A percentile compares a stretch with the other conserved stretches of the same genome.
phyloP scores from a whole-genome alignment of 2,329 filamentous ascomycete genomes.

The Aspergillus pseudoterreus region DNA sequence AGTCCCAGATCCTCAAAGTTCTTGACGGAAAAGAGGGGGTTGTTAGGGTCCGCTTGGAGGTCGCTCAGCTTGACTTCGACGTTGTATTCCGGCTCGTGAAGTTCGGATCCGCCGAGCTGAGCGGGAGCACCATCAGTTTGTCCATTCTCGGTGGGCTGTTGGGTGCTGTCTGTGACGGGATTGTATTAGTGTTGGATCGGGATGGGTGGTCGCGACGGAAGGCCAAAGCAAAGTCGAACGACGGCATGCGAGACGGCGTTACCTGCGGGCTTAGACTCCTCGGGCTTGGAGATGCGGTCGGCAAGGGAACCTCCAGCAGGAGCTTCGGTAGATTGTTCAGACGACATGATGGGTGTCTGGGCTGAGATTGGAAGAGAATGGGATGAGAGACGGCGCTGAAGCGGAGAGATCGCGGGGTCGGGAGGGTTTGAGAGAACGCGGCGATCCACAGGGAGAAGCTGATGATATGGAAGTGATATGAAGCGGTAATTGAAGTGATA shows the following conservation, averaged over 20 bases:
- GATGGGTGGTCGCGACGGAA: constrained; percentile 10
- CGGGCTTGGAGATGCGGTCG: constrained; percentile 47
- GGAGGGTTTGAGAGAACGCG: background rate
- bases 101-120: constrained; percentile 45
- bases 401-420: constrained; percentile 6
- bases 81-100: constrained; percentile 73
- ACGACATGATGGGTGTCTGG: constrained; percentile 31
- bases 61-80: constrained; percentile 92
- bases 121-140: constrained; percentile 41
- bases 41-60: constrained; percentile 78
- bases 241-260: constrained; percentile 16
- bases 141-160: constrained; percentile 12
- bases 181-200: constrained; percentile 15
- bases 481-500: too few relatives aligned
- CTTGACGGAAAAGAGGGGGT: constrained; percentile 80
- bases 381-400: background rate
- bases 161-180: constrained; percentile 7
- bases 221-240: constrained; percentile 7
- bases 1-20: constrained; percentile 82
- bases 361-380: background rate
- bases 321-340: constrained; percentile 29
- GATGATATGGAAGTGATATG: too few relatives aligned
- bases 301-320: constrained; percentile 41
- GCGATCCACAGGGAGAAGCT: background rate
- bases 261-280: constrained; percentile 27